Conservation (phyloP, 2,329 filamentous ascomycete species). For the Akanthomyces lecanii region DNA sequence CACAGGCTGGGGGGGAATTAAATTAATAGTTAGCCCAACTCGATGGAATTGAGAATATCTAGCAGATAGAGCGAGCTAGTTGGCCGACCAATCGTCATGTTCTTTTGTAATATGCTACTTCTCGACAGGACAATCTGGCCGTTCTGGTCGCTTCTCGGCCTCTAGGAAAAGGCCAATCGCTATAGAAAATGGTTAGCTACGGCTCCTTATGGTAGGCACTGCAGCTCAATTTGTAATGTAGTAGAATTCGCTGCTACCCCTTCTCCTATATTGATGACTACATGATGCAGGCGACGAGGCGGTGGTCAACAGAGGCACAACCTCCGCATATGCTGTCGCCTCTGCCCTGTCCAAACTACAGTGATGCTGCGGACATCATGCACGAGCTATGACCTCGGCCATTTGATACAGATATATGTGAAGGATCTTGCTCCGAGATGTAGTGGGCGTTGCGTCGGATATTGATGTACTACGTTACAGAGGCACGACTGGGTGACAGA, state of each 20-base stretch:
- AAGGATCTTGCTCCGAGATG: background rate
- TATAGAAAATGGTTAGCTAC: background rate
- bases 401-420: background rate
- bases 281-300: too few relatives aligned
- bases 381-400: background rate
- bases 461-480: background rate
- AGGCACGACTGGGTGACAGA: too few relatives aligned
- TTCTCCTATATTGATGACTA: too few relatives aligned
- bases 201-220: background rate
- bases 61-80: background rate
- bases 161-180: too few relatives aligned
- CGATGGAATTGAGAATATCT: too few relatives aligned
- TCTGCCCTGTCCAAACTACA: background rate
- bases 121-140: too few relatives aligned
- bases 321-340: background rate
- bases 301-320: too few relatives aligned
- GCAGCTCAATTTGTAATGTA: too few relatives aligned
- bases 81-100: background rate
- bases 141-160: background rate
- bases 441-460: background rate
- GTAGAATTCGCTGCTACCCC: too few relatives aligned
- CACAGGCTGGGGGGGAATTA: background rate
- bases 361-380: background rate
- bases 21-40: background rate
- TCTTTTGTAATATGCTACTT: too few relatives aligned